phyloP scores from a whole-genome alignment of 179 eudicot species.

The Silene vulgaris region DNA sequence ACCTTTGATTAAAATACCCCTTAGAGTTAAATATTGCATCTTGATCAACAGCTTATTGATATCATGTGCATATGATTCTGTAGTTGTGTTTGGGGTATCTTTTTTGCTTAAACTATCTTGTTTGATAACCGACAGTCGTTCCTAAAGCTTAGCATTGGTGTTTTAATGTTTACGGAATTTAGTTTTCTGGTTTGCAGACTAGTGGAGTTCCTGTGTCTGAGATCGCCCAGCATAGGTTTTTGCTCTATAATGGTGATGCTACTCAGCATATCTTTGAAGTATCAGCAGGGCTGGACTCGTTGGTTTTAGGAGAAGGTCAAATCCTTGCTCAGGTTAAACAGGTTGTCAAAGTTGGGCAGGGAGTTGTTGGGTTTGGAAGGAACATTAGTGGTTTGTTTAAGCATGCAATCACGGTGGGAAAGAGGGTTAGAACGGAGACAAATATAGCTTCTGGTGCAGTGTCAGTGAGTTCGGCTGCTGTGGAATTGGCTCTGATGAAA shows the following conservation, averaged over 20 bases:
- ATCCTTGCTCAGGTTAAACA: slow-evolving; percentile 46
- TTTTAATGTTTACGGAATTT: no score
- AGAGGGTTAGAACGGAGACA: slow-evolving; percentile 38
- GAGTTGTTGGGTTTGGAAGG: slow-evolving; percentile 47
- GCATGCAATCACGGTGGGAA: slow-evolving; percentile 43
- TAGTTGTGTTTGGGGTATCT: no score
- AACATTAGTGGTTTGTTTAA: slow-evolving; percentile 47
- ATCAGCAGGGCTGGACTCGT: slow-evolving; percentile 44
- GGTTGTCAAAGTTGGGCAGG: slow-evolving; percentile 50
- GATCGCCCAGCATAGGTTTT: slow-evolving; percentile 39
- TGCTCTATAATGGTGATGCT: slow-evolving; percentile 39
- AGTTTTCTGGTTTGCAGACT: slow-evolving; percentile 26
- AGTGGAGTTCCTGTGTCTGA: slow-evolving; percentile 48
- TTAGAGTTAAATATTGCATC: no score
- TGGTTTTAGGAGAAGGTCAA: slow-evolving; percentile 49
- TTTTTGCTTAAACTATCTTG: no score
- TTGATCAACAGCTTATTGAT: no score
- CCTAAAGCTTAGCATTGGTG: no score
- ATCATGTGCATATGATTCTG: no score
- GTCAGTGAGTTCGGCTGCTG: slow-evolving; percentile 51
- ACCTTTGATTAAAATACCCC: no score
- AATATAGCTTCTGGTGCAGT: slow-evolving; percentile 49
- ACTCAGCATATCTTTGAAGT: slow-evolving; percentile 50
- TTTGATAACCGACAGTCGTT: no score
- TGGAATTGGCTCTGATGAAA: slow-evolving; percentile 46